Base-by-base conservation (phyloP, 495 filamentous ascomycete genomes). In the Tetracladium marchalianum region DNA sequence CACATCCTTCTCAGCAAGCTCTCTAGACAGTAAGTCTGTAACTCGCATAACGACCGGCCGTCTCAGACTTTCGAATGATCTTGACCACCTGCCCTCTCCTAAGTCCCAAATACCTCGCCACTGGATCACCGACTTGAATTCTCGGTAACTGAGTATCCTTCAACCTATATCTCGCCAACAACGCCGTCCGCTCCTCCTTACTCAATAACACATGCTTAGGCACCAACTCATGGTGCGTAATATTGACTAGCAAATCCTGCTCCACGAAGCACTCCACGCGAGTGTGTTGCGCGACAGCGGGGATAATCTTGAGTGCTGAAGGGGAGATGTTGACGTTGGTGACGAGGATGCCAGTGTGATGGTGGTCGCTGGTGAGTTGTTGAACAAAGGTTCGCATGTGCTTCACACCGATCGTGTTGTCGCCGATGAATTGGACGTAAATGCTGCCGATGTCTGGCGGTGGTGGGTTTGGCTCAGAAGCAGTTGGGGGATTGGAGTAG, bases 141-240 rank as follows among this genome's bases (percentile, higher is more conserved):
- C 92, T 76, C 10, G 92, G 92, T 58, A 98, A 66, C 68, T 98
- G 92, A 31, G 84, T 94, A 74, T 98, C 92, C 80, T 95, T 96
- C 58, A 98, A 69, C 41, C 92, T 75, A 66, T 98, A 98, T 42
- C 92, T 72, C 65, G 87, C 76, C 46, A 98, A 67, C 54, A 98
- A 66, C 33, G 77, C 75, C 44, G 63, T 70, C 75, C 95, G 95
- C 73, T 98, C 93, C 58, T 92, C 88, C 35, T 79, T 75, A 59
- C 84, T 90, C 35, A 98, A 75, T 41, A 97, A 69, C 15, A 95
- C 79, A 61, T 98, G 92, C 60, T 85, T 90, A 24, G 92, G 92
- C 13, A 98, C 92, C 12, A 98, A 78, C 66, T 97, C 89, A 68
- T 98, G 92, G 59, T 88, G 87, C 18, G 90, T 97, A 64, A 98